Base-by-base conservation (phyloP, 2,329 filamentous ascomycete genomes). In the Penicillium thymicola region DNA sequence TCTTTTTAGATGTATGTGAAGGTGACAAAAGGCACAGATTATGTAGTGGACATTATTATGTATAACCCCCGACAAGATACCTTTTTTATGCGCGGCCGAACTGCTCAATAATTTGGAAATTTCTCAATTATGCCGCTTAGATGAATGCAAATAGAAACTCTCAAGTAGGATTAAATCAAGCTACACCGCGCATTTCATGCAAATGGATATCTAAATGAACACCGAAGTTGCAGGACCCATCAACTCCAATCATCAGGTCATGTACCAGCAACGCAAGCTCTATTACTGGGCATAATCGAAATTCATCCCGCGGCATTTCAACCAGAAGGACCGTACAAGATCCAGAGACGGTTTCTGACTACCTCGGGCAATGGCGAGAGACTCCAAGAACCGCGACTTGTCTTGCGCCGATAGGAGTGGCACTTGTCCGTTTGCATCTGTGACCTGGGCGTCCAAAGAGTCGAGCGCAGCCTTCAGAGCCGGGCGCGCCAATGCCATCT, bases 261-360 rank as follows among this genome's bases (percentile, higher is more conserved):
- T 48, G 28, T 58, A 54, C 50, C 37, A 51, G 38, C 36, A 38
- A 32, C 42, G 28, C 47, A 32, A 51, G 42, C 58, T 55, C 65
- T 34, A 46, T 52, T n/a, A 72, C 34, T 69, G 64, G 46, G 68
- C 63, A 65, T 77, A 77, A 51, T 73, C 72, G 62, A 76, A 77
- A 8, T 70, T 70, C 52, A 71, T 67, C 2, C 77, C 76, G 23
- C 75, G 72, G 59, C 76, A 78, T 53, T 72, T 72, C 23, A 78
- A 59, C 77, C 77, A 79, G 55, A 78, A 78, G 2, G 72, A 62
- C 30, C 71, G 73, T 18, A 75, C 72, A 55, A 77, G 57, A 36
- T 75, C 69, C 50, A 70, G 66, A 5, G 76, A 78, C 34, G 70
- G 70, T 44, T 71, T 50, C 52, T 63, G 66, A 25, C 68, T 67